phyloP scores from a whole-genome alignment of 2,329 filamentous ascomycete species.

The Capronia epimyces region DNA sequence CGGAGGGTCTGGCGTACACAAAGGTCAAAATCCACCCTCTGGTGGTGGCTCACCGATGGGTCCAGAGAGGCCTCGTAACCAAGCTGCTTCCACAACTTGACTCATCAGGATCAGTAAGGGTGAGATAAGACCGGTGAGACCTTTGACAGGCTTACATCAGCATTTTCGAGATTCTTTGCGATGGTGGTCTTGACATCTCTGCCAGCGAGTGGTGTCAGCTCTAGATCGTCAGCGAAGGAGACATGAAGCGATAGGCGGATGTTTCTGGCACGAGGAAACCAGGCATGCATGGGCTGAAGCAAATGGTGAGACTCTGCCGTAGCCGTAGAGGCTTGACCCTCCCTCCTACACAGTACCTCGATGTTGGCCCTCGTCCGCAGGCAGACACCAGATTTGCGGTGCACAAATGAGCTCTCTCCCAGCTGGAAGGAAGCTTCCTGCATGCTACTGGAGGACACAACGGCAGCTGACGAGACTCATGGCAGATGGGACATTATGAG shows the following conservation, averaged over 20 bases:
- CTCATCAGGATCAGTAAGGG: constrained; percentile 4
- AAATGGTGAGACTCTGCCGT: not conserved
- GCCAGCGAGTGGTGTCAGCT: not conserved
- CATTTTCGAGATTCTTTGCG: constrained; percentile 7
- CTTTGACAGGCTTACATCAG: constrained; percentile 17
- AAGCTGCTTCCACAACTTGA: constrained; percentile 20
- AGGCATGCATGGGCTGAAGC: constrained; percentile 4
- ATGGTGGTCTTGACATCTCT: constrained; percentile 3
- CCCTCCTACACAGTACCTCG: constrained; percentile 5
- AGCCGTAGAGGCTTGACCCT: not conserved
- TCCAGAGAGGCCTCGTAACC: constrained; percentile 14
- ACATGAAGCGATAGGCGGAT: constrained; percentile 11
- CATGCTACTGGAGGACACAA: constrained; percentile 2
- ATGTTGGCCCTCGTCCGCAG: constrained; percentile 5
- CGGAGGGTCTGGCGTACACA: constrained; percentile 7
- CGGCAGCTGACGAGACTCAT: not conserved
- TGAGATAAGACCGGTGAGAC: not conserved
- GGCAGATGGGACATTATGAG: no score
- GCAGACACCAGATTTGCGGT: constrained; percentile 8
- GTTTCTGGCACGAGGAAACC: constrained; percentile 15
- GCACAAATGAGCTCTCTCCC: constrained; percentile 6
- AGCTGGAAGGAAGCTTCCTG: constrained; percentile 7
- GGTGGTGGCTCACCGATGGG: not conserved
- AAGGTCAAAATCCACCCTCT: constrained; percentile 10
- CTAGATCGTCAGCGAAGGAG: constrained; percentile 12